Conservation (phyloP, 75 land plant genomes). For the Gnetum montanum region DNA sequence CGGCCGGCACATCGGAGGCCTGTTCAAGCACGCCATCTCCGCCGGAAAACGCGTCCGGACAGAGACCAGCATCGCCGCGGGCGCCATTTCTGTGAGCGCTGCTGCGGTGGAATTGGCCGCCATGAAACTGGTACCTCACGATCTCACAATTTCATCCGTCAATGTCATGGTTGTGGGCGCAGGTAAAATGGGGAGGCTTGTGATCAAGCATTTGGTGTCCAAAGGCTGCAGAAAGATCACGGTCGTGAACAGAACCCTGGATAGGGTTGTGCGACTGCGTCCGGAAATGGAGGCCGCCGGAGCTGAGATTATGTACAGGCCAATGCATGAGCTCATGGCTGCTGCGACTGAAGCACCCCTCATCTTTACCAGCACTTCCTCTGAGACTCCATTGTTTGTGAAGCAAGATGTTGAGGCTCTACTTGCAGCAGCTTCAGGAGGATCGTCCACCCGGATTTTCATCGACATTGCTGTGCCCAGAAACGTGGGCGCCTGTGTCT, state of each 20-base stretch:
- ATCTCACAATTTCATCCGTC: slow-evolving; percentile 27
- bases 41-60: slow-evolving; percentile 51
- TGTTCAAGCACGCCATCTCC: slow-evolving; percentile 50
- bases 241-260: slow-evolving; percentile 67
- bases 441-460: slow-evolving; percentile 59
- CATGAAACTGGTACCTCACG: slow-evolving; percentile 70
- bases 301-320: slow-evolving; percentile 60
- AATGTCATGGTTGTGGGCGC: slow-evolving; percentile 81
- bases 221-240: slow-evolving; percentile 81
- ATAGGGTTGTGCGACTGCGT: slow-evolving; percentile 56
- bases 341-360: slow-evolving; percentile 81
- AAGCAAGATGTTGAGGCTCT: slow-evolving; percentile 58
- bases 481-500: slow-evolving; percentile 76
- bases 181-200: slow-evolving; percentile 94
- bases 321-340: slow-evolving; percentile 49
- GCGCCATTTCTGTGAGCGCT: slow-evolving; percentile 71
- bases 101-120: slow-evolving; percentile 88
- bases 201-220: slow-evolving; percentile 78
- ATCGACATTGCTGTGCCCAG: slow-evolving; percentile 92
- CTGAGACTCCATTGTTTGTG: slow-evolving; percentile 64
- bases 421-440: slow-evolving; percentile 26
- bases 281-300: slow-evolving; percentile 51
- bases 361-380: slow-evolving; percentile 91
- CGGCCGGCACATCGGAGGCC: slow-evolving; percentile 35
- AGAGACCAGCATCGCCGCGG: slow-evolving; percentile 42